Percentiles rank a stretch among this genome's conserved stretches.
Evolutionary conservation across 345 rosid species (phyloP).

Genomic region (Populus simonii): DNA sequence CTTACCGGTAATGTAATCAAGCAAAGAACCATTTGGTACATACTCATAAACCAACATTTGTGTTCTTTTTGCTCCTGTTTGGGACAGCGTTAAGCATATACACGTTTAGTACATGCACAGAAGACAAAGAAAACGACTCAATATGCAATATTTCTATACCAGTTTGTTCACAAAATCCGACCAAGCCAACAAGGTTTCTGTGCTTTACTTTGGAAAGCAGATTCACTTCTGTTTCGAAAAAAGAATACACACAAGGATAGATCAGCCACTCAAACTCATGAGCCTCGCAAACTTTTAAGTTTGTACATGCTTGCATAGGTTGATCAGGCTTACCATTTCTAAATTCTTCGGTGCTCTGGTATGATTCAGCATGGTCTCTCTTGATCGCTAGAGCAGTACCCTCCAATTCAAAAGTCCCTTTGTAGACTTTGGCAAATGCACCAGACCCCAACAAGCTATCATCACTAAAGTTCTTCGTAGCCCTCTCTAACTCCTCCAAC

Average conservation of each 20-base stretch:
- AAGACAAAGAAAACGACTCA: not conserved
- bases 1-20: constrained; percentile 54
- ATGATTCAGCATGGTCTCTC: constrained; percentile 48
- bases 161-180: constrained; percentile 60
- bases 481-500: constrained; percentile 41
- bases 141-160: constrained; percentile 21
- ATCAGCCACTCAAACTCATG: constrained; percentile 1
- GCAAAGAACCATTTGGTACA: constrained; percentile 54
- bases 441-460: constrained; percentile 55
- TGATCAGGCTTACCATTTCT: constrained; percentile 44
- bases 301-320: too few relatives aligned
- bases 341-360: constrained; percentile 51
- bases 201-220: constrained; percentile 52
- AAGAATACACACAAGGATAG: constrained; percentile 2
- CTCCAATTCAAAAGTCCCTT: constrained; percentile 40
- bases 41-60: constrained; percentile 53
- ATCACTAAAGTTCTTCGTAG: constrained; percentile 45
- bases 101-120: not conserved
- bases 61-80: constrained; percentile 42
- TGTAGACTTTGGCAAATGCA: constrained; percentile 53
- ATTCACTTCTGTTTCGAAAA: constrained; percentile 50
- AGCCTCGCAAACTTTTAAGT: too few relatives aligned
- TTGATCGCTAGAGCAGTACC: constrained; percentile 48
- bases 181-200: constrained; percentile 49
- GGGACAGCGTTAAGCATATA: not conserved